Base-by-base conservation (phyloP, 2,329 filamentous ascomycete genomes). In the Tolypocladium album region DNA sequence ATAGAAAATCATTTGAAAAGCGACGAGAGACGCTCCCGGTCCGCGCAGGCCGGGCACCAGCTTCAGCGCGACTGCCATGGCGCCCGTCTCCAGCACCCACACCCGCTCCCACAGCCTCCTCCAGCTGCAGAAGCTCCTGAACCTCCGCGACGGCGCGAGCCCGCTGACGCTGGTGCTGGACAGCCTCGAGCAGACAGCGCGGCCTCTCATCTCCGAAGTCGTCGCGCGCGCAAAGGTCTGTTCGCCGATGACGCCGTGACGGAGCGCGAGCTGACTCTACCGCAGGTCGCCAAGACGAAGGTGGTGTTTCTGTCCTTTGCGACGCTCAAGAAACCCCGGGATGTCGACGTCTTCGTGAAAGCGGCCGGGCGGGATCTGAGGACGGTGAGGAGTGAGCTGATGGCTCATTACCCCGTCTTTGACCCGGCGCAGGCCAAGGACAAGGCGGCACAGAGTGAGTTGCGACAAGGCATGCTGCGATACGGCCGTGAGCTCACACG, bases 81-180 rank as follows among this genome's bases (percentile, higher is more conserved):
- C 84, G 36, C 78, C 83, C 5, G 75, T 78, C 24, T 75, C 78
- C n/a, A 75, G 82, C 53, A 76, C 82, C 55, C 90, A 96, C 69
- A 82, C 89, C 38, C 84, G 90, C 64, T 92, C 90, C 24, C 92
- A 96, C 74, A 92, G 92, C 71, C 76, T 95, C 27, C 83, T 96
- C 3, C 79, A 96, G 2, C 86, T 96, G 59, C 89, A 92, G 64
- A 92, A 91, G 69, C 78, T 96, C 2, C 79, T 96, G 64, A 90
- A 87, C 69, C 78, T 90, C 60, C 83, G 90, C 63, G 89, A 94
- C 72, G 86, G 85, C 60, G 86, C 88, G 17, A 96, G 91, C 56
- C 93, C 93, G 3, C 85, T 97, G 68, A 97, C 92, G 0, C 78
- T 97, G 34, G 75, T 97, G 3, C 79, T 96, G 60, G 93, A 97